Conservation (phyloP, 306 rosid genomes). For the Calophaca sinica region DNA sequence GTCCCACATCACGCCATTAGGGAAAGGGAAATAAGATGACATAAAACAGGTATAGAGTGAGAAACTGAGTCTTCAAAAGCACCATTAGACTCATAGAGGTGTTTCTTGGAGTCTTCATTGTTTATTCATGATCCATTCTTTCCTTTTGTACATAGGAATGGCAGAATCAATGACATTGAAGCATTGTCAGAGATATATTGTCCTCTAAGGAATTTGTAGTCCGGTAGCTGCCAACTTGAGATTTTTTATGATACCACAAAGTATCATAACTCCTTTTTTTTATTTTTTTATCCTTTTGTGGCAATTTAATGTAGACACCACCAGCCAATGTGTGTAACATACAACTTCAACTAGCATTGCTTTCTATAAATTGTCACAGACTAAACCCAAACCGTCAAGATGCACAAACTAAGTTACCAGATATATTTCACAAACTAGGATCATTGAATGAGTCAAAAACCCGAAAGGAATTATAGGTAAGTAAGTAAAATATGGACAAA, state of each 20-base stretch:
- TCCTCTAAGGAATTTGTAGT: slow-evolving; percentile 50
- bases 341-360: not conserved
- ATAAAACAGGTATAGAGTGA: slow-evolving; percentile 23
- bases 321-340: slow-evolving; percentile 29
- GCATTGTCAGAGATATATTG: slow-evolving; percentile 45
- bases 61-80: slow-evolving; percentile 43
- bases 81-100: slow-evolving; percentile 38
- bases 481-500: too few species aligned
- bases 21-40: slow-evolving; percentile 9
- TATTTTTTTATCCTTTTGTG: slow-evolving; percentile 26
- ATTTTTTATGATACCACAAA: slow-evolving; percentile 36
- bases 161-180: slow-evolving; percentile 48
- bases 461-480: too few species aligned
- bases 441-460: too few species aligned
- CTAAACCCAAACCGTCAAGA: not conserved
- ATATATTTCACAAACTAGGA: not conserved
- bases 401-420: too few species aligned
- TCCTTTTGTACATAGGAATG: slow-evolving; percentile 68
- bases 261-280: not conserved
- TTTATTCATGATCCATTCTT: slow-evolving; percentile 52
- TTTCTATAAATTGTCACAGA: not conserved
- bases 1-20: slow-evolving; percentile 87
- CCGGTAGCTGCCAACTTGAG: slow-evolving; percentile 41
- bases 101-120: slow-evolving; percentile 48
- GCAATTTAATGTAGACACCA: slow-evolving; percentile 19